These are phyloP conservation scores for Sordariomycetes sp. DNA, from an alignment of 2,329 filamentous ascomycete species.

Conservation along the genomic window DNA sequence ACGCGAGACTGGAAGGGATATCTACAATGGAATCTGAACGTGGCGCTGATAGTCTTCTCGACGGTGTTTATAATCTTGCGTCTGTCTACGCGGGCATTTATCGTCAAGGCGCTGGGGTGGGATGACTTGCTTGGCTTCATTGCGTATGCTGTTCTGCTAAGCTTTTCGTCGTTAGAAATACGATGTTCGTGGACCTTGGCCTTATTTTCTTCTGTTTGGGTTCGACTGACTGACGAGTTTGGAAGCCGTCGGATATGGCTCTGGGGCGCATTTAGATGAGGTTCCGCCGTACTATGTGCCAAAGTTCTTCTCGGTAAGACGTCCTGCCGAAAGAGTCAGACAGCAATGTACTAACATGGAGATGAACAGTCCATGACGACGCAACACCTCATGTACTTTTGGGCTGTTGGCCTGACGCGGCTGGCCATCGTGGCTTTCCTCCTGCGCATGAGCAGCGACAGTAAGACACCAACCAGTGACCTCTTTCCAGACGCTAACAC, in stretches of 20 bases:
- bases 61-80: slow-evolving; percentile 2
- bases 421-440: slow-evolving; percentile 20
- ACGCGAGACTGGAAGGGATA: slow-evolving; percentile 1
- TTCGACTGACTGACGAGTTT: no score
- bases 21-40: slow-evolving; percentile 3
- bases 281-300: background rate
- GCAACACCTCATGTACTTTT: slow-evolving; percentile 14
- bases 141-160: background rate
- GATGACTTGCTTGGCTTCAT: slow-evolving; percentile 1
- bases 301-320: slow-evolving; percentile 1
- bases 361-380: background rate
- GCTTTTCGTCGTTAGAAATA: slow-evolving; percentile 3
- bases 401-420: slow-evolving; percentile 16
- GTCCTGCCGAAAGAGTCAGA: background rate
- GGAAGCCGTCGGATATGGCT: slow-evolving; percentile 2
- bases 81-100: background rate
- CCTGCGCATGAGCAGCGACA: slow-evolving; percentile 17
- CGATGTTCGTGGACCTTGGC: background rate
- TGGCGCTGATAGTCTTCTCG: slow-evolving; percentile 1
- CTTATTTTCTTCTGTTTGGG: background rate
- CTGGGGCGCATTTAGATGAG: slow-evolving; percentile 1
- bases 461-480: slow-evolving; percentile 9
- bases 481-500: background rate
- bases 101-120: slow-evolving; percentile 2
- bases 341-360: background rate